Percentiles rank a stretch among this genome's conserved stretches.
phyloP scores from a whole-genome alignment of 768 basidiomycete species.

The Coprinopsis sp. region DNA sequence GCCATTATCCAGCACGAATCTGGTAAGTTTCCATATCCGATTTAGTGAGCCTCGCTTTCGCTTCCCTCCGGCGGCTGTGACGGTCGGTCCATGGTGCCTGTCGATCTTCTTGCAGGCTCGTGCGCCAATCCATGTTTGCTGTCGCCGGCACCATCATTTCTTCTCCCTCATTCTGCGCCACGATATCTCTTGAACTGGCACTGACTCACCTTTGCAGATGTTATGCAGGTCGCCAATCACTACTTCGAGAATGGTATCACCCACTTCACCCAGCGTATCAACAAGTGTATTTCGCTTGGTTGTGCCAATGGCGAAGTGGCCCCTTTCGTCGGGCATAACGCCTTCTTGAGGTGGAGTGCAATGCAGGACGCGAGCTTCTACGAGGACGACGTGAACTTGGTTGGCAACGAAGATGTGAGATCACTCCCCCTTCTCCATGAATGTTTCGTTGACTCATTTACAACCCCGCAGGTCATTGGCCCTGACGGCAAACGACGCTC shows the following conservation, averaged over 20 bases:
- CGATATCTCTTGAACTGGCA: no score
- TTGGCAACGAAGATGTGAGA: no score
- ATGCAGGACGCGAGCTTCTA: slow-evolving; percentile 79
- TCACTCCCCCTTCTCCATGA: no score
- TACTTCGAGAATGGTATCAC: slow-evolving; percentile 91
- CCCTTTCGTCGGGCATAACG: slow-evolving; percentile 83
- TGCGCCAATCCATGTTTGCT: not conserved
- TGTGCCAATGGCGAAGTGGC: slow-evolving; percentile 79
- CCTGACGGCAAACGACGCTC: no score
- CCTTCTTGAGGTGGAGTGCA: slow-evolving; percentile 83
- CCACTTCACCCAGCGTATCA: slow-evolving; percentile 86
- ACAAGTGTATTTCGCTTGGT: slow-evolving; percentile 72
- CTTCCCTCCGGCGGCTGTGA: no score
- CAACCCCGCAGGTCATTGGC: no score
- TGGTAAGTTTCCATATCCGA: slow-evolving; percentile 31
- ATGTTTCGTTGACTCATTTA: no score
- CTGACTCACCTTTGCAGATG: slow-evolving; percentile 36
- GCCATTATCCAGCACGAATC: slow-evolving; percentile 90
- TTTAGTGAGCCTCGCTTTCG: not conserved
- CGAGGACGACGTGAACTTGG: slow-evolving; percentile 68
- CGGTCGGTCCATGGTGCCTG: no score
- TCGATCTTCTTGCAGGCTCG: no score
- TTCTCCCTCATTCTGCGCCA: not conserved
- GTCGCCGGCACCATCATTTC: not conserved
- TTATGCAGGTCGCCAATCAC: slow-evolving; percentile 85